phyloP scores from a whole-genome alignment of 129 eudicot genomes.

The Apium graveolens region DNA sequence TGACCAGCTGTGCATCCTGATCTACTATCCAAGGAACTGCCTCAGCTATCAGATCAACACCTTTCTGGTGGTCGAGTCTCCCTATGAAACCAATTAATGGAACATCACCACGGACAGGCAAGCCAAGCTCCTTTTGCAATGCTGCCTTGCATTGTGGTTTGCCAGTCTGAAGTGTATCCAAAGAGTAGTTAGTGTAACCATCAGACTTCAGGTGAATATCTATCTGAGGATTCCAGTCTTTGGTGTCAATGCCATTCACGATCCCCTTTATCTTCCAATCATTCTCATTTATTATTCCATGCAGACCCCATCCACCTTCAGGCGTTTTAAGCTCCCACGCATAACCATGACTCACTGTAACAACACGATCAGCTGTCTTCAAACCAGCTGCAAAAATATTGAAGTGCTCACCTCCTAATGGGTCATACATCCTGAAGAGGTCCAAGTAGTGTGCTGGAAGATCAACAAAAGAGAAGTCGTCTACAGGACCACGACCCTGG shows the following conservation, averaged over 20 bases:
- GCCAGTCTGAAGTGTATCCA: constrained; percentile 58
- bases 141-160: constrained; percentile 86
- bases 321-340: constrained; percentile 87
- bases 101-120: constrained; percentile 54
- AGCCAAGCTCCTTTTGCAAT: constrained; percentile 75
- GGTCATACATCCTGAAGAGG: constrained; percentile 68
- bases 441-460: constrained; percentile 80
- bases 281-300: constrained; percentile 59
- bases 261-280: constrained; percentile 92
- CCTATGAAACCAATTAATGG: constrained; percentile 91
- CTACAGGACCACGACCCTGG: constrained; percentile 95
- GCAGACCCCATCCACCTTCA: constrained; percentile 97
- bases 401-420: constrained; percentile 89
- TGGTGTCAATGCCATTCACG: constrained; percentile 75
- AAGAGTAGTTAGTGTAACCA: constrained; percentile 71
- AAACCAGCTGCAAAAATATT: constrained; percentile 93
- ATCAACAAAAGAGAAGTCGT: constrained; percentile 70
- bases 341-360: constrained; percentile 89
- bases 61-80: constrained; percentile 83
- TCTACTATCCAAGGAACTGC: constrained; percentile 87
- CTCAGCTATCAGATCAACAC: constrained; percentile 76
- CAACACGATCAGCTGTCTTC: constrained; percentile 77
- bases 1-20: constrained; percentile 83
- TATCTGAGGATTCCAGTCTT: constrained; percentile 77
- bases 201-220: constrained; percentile 73